Base-by-base conservation (phyloP, 768 basidiomycete genomes). In the Fistulinella prunicolor region DNA sequence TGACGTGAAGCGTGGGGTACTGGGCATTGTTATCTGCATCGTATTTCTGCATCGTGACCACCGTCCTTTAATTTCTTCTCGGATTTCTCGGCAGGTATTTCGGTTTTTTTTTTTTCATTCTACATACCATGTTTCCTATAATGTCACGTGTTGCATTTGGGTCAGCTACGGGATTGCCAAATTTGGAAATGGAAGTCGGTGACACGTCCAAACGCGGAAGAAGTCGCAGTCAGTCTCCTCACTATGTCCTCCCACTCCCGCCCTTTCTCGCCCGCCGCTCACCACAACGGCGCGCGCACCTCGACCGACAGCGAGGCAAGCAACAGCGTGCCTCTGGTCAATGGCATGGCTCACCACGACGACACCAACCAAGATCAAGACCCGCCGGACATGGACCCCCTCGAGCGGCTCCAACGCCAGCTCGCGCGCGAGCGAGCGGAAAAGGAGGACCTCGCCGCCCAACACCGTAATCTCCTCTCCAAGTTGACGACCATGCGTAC, bases 401-500 rank as follows among this genome's bases (percentile, higher is more conserved):
- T 83, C 26, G 68, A 75, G 42, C 73, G 75, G 51, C 74, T 96
- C 6, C 82, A 89, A 65, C 73, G 76, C 42, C 90, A 94, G 64
- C 79, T 98, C 26, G 80, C 81, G 38, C 74, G 77, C 42, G 83
- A 88, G 20, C 74, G 78, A 49, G 83, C 86, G 57, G 95, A 98
- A 73, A 94, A 91, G 70, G 93, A 97, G 43, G 72, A 78, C n/a
- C 75, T 94, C 24, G 87, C 85, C 6, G 68, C 81, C 13, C 92
- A 98, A 65, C 94, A 98, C 68, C 81, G 82, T 50, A 86, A 80
- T 54, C 75, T 99, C 30, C 76, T 99, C 16, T 81, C 83, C 32
- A 97, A 92, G 69, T 73, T 98, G 38, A 94, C 92, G 3, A 80
- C 86, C 28, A 97, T 99, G 94, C 81, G 94, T 20, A 89, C 85